Conservation (phyloP, 345 rosid species). For the Isatis tinctoria region DNA sequence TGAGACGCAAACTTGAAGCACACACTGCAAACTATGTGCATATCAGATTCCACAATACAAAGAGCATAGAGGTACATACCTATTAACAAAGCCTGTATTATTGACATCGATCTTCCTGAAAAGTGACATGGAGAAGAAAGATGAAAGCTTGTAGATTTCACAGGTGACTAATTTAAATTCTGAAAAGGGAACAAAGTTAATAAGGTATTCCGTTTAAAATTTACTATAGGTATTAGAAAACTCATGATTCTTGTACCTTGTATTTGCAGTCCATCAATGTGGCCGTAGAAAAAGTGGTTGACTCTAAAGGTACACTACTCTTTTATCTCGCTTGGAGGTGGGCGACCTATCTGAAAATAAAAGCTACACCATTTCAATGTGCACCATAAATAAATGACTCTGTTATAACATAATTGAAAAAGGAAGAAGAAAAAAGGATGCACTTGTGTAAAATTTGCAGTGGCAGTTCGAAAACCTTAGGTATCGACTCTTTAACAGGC, state of each 20-base stretch:
- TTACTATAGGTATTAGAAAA: neutral
- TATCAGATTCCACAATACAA: neutral
- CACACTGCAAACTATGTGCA: neutral
- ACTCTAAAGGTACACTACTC: constrained; percentile 66
- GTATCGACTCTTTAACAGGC: constrained; percentile 78
- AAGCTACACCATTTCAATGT: constrained; percentile 55
- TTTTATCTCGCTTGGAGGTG: constrained; percentile 75
- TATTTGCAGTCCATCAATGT: constrained; percentile 63
- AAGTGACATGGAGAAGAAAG: constrained; percentile 71
- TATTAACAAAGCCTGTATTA: constrained; percentile 55
- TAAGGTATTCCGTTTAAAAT: neutral
- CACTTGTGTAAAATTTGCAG: neutral
- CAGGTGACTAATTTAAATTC: constrained; percentile 68
- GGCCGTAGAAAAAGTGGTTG: constrained; percentile 69
- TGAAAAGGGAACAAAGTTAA: constrained; percentile 15
- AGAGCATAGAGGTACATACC: constrained; percentile 42
- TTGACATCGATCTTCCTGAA: constrained; percentile 73
- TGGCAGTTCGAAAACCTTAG: constrained; percentile 57
- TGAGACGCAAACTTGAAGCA: neutral
- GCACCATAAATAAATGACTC: neutral
- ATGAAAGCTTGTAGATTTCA: constrained; percentile 91
- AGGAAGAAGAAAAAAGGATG: neutral
- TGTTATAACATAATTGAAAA: neutral
- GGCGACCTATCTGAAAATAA: constrained; percentile 90
- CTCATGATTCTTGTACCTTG: constrained; percentile 42